Evolutionary conservation across 2,329 filamentous ascomycete species (phyloP).

Genomic region (Bretziella fagacearum): DNA sequence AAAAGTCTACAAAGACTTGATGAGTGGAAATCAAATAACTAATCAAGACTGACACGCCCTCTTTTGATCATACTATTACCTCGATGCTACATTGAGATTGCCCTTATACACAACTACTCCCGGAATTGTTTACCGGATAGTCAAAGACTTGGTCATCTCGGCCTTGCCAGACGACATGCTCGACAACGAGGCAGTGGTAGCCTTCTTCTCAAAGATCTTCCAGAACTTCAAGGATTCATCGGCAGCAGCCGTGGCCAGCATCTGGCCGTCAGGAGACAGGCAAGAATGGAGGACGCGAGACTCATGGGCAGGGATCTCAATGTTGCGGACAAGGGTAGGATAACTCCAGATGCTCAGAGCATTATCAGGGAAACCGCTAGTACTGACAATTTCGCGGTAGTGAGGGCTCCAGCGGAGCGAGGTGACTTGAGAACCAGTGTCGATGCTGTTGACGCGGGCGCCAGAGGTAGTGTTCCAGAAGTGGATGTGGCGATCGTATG

Average conservation of each 20-base stretch:
- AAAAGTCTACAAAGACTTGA: background rate
- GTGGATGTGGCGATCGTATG: slow-evolving; percentile 94
- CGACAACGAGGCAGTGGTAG: slow-evolving; percentile 50
- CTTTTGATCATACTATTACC: background rate
- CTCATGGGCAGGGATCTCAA: slow-evolving; percentile 96
- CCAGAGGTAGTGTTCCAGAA: slow-evolving; percentile 99
- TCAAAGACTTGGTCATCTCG: slow-evolving; percentile 86
- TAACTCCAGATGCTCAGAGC: slow-evolving; percentile 98
- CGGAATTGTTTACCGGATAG: slow-evolving; percentile 48
- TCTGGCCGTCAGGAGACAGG: slow-evolving; percentile 92
- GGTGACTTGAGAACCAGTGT: slow-evolving; percentile 94
- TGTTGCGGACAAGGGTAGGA: slow-evolving; percentile 87
- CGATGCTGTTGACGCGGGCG: slow-evolving; percentile 95
- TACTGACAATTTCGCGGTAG: slow-evolving; percentile 96
- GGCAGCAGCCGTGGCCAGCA: slow-evolving; percentile 86
- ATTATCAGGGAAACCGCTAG: slow-evolving; percentile 97
- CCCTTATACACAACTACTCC: background rate
- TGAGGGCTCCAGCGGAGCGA: slow-evolving; percentile 90
- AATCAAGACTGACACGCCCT: background rate
- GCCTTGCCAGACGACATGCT: slow-evolving; percentile 60
- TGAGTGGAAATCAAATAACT: background rate
- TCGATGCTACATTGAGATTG: background rate
- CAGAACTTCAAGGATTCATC: slow-evolving; percentile 99
- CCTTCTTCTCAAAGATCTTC: slow-evolving; percentile 99
- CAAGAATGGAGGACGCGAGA: slow-evolving; percentile 92